A percentile compares a stretch with the other conserved stretches of the same genome.
phyloP scores from a whole-genome alignment of 768 basidiomycete species.

The Tulasnella sp. region DNA sequence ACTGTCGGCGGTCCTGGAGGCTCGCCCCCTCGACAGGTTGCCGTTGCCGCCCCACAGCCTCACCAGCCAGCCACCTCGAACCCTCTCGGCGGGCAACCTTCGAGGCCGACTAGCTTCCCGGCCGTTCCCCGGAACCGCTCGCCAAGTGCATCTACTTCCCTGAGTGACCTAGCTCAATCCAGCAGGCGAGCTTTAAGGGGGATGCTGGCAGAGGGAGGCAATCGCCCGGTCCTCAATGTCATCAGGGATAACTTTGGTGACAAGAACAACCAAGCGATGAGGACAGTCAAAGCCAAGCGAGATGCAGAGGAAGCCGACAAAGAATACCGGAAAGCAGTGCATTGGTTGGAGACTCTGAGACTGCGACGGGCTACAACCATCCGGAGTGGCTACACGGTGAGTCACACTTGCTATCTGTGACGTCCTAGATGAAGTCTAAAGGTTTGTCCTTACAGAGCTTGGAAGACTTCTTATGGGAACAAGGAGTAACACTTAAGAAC shows the following conservation, averaged over 20 bases:
- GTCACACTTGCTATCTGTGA: constrained; percentile 31
- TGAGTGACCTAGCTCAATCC: constrained; percentile 85
- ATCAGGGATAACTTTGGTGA: constrained; percentile 59
- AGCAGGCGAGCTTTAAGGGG: constrained; percentile 86
- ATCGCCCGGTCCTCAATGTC: constrained; percentile 34
- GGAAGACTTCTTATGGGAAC: constrained; percentile 73
- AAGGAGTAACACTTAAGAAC: constrained; percentile 57
- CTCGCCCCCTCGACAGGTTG: constrained; percentile 42
- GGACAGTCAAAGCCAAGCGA: constrained; percentile 75
- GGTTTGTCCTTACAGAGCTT: constrained; percentile 58
- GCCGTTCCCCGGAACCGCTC: constrained; percentile 59
- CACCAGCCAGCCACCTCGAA: neutral
- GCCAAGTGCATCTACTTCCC: constrained; percentile 73
- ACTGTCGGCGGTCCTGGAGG: constrained; percentile 26
- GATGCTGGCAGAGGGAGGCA: constrained; percentile 34
- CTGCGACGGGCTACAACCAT: constrained; percentile 77
- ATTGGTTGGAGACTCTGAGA: constrained; percentile 89
- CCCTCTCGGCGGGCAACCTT: neutral
- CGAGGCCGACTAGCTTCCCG: constrained; percentile 8
- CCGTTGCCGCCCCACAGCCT: constrained; percentile 40
- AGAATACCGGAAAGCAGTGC: constrained; percentile 84
- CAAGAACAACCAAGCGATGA: constrained; percentile 56
- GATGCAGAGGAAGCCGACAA: constrained; percentile 93
- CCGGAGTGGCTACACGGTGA: constrained; percentile 73
- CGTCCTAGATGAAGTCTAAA: neutral